Evolutionary conservation across 140 eudicot genomes (phyloP).

Genomic region (Cichorium intybus): DNA sequence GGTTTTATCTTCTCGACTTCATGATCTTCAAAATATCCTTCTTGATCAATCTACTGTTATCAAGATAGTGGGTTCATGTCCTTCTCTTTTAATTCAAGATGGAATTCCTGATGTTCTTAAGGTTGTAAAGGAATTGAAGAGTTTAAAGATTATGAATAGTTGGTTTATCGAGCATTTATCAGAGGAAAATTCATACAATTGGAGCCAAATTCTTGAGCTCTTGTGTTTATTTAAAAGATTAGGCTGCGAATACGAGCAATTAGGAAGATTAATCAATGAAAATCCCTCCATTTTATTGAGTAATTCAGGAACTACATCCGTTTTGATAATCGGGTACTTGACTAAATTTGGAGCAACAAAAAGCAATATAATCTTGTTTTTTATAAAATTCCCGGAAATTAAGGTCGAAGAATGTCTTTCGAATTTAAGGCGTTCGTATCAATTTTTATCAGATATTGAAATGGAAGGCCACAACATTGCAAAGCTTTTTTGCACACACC

Average conservation of each 20-base stretch:
- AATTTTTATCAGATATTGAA: conserved; percentile 47
- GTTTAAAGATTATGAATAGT: conserved; percentile 31
- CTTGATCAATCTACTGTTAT: conserved; percentile 36
- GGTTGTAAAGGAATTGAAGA: conserved; percentile 41
- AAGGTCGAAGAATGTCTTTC: conserved; percentile 32
- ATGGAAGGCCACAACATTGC: conserved; percentile 53
- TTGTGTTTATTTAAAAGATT: conserved; percentile 37
- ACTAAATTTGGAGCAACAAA: conserved; percentile 58
- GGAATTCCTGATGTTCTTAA: conserved; percentile 28
- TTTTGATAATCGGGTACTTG: conserved; percentile 42
- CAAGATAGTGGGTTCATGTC: conserved; percentile 57
- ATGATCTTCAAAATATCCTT: conserved; percentile 39
- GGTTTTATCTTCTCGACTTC: conserved; percentile 55
- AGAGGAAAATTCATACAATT: conserved; percentile 44
- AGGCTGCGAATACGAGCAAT: conserved; percentile 41
- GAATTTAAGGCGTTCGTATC: conserved; percentile 49
- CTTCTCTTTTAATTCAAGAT: conserved; percentile 43
- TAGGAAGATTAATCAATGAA: conserved; percentile 33
- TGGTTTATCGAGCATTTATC: conserved; percentile 58
- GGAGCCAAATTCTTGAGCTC: conserved; percentile 55
- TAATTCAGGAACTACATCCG: conserved; percentile 42
- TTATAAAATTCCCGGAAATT: conserved; percentile 44
- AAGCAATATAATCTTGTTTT: conserved; percentile 35
- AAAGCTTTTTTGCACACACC: conserved; percentile 41
- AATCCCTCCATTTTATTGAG: conserved; percentile 56